These are phyloP conservation scores for Clonostachys rhizophaga DNA, from an alignment of 2,329 filamentous ascomycete species.

Conservation along the genomic window DNA sequence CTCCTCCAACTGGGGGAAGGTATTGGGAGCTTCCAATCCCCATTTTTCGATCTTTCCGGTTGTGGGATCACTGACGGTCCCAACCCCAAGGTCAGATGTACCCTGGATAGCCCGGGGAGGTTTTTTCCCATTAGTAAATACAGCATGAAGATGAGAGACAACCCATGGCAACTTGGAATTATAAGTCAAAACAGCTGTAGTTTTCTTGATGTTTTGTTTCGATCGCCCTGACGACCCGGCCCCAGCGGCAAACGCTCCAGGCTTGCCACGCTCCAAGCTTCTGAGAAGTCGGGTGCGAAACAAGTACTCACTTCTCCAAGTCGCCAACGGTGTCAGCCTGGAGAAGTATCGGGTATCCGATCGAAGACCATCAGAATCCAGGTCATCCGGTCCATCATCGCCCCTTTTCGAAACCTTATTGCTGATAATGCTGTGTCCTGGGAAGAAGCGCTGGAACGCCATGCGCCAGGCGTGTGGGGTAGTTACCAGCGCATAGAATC, in stretches of 20 bases:
- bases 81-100: slow-evolving; percentile 70
- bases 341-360: slow-evolving; percentile 78
- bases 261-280: slow-evolving; percentile 78
- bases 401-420: slow-evolving; percentile 24
- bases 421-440: slow-evolving; percentile 52
- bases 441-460: slow-evolving; percentile 88
- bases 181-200: slow-evolving; percentile 76
- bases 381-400: slow-evolving; percentile 32
- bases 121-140: slow-evolving; percentile 69
- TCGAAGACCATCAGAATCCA: slow-evolving; percentile 50
- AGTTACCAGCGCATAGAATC: slow-evolving; percentile 82
- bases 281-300: slow-evolving; percentile 79
- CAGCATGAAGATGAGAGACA: slow-evolving; percentile 75
- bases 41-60: slow-evolving; percentile 74
- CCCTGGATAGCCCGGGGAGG: slow-evolving; percentile 79
- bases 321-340: slow-evolving; percentile 76
- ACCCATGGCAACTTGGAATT: slow-evolving; percentile 77
- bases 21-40: slow-evolving; percentile 72
- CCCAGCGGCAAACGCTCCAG: slow-evolving; percentile 49
- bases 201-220: slow-evolving; percentile 54
- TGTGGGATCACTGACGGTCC: slow-evolving; percentile 77
- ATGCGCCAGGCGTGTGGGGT: slow-evolving; percentile 92
- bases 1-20: slow-evolving; percentile 74
- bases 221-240: slow-evolving; percentile 46
- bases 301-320: slow-evolving; percentile 95